Base-by-base conservation (phyloP, 1,284 basidiomycete genomes). In the Microbotryum scabiosae region DNA sequence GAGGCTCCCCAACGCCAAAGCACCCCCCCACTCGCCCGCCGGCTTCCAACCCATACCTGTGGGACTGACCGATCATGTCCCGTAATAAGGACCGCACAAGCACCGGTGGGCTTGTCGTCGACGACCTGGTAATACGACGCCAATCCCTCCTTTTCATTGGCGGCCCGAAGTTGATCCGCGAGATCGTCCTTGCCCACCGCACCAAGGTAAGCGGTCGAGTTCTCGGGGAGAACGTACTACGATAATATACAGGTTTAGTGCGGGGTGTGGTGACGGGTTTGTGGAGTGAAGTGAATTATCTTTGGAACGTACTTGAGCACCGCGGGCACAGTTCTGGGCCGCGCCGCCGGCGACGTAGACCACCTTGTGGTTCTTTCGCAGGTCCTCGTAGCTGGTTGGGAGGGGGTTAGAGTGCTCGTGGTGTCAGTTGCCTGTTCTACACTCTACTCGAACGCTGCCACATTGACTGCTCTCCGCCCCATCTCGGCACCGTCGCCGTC, bases 311-410 rank as follows among this genome's bases (percentile, higher is more conserved):
- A 97, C 90, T 63, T 96, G 90, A 71, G 93, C 94, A 69, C 86
- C 92, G 62, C 96, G 88, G 61, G 94, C 93, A 69, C 92, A 85
- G 75, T 98, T 98, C 77, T 99, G 96, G 26, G 91, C 85, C 46
- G 93, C 94, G 73, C 96, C 96, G 62, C 96, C 96, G 52, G 96
- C 94, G 61, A 98, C 90, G 74, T 96, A 98, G 60, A 85, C 86
- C 60, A 92, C 83, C 61, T 87, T 74, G 78, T 87, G 77, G 69
- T 90, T 82, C 69, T 83, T 82, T 52, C 87, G 84, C 64, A 97
- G 78, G 73, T 97, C 90, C 41, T 90, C 85, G 78, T 97, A 97
- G 75, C 90, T 93, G 68, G 7, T n/a, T n/a, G n/a, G n/a, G n/a
- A n/a, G n/a, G n/a, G n/a, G n/a, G n/a, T n/a, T n/a, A n/a, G n/a